Base-by-base conservation (phyloP, 371 early-diverging fungal species). In the Mucor circinelloides region DNA sequence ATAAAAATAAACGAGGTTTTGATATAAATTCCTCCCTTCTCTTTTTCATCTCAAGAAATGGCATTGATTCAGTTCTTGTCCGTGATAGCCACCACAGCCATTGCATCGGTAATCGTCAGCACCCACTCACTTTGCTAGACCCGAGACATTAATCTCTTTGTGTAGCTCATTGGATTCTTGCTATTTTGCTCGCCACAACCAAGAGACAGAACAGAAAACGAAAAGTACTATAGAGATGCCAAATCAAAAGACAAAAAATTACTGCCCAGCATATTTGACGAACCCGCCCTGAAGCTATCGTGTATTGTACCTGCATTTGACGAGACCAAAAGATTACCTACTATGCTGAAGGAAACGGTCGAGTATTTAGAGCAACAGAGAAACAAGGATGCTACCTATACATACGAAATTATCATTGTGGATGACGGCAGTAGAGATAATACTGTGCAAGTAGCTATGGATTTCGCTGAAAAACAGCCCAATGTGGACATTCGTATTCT, bases 271-370 rank as follows among this genome's bases (percentile, higher is more conserved):
- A 57, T 87, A 31, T 76, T 72, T 48, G 85, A 88, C 59, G 75
- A 81, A 5, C 71, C 89, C 5, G 69, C 74, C 0, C 85, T 90
- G n/a, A 71, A 77, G n/a, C 78, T 97, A 7, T 88, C 94, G 0
- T 87, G 95, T 40, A 84, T 98, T 4, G 87, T 98, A 2, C 98
- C 98, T 0, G 96, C 98, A 0, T 97, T 93, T 81, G 95, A 97
- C 80, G 98, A 98, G 75, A 81, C 86, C 34, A 76, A 87, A 66
- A 88, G 98, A 15, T 75, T 98, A 60, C 93, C 94, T 0, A 79
- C 69, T 23, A 96, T 96, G 94, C 74, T 98, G 70, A 79, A 87
- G 44, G 97, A 95, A 58, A 84, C 95, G 0, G 71, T 90, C 3
- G 85, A 74, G 2, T 92, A 88, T 79, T 78, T 96, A 57, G 81